Evolutionary conservation across 805 yeast genomes (phyloP).

Genomic region (Kodamaea nitidulidarum): DNA sequence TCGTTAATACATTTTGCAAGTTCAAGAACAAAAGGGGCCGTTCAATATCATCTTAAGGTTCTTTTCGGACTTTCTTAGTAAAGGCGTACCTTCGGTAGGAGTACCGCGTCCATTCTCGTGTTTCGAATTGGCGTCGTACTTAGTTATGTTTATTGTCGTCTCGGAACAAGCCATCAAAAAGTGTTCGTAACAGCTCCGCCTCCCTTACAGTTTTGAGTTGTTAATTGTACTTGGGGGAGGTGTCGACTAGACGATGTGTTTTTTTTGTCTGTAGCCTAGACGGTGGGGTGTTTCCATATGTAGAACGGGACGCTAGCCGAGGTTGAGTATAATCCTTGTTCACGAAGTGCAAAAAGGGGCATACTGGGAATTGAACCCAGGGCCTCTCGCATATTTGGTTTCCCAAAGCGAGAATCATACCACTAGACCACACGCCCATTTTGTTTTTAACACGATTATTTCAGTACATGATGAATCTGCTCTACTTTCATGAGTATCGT

Average conservation of each 20-base stretch:
- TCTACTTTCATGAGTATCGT: too few species aligned
- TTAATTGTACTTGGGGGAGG: too few species aligned
- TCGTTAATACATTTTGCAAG: too few species aligned
- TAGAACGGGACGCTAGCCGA: neutral
- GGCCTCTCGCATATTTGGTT: slow-evolving; percentile 47
- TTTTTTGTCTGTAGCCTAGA: too few species aligned
- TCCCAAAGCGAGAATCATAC: slow-evolving; percentile 55
- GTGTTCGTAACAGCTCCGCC: slow-evolving; percentile 3
- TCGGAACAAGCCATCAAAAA: neutral
- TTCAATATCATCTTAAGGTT: too few species aligned
- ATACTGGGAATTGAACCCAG: slow-evolving; percentile 59
- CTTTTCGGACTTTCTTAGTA: too few species aligned
- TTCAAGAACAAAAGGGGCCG: too few species aligned
- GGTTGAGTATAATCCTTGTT: neutral
- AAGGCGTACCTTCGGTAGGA: too few species aligned
- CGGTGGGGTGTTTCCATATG: too few species aligned
- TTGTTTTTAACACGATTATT: neutral
- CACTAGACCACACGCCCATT: slow-evolving; percentile 47
- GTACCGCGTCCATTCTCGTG: too few species aligned
- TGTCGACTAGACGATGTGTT: too few species aligned
- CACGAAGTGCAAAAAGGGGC: slow-evolving; percentile 20
- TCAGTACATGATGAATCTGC: neutral
- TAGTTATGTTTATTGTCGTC: neutral
- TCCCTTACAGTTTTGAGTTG: neutral
- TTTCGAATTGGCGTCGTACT: too few species aligned